phyloP scores from a whole-genome alignment of 1,284 basidiomycete species.

The Tilletia indica region DNA sequence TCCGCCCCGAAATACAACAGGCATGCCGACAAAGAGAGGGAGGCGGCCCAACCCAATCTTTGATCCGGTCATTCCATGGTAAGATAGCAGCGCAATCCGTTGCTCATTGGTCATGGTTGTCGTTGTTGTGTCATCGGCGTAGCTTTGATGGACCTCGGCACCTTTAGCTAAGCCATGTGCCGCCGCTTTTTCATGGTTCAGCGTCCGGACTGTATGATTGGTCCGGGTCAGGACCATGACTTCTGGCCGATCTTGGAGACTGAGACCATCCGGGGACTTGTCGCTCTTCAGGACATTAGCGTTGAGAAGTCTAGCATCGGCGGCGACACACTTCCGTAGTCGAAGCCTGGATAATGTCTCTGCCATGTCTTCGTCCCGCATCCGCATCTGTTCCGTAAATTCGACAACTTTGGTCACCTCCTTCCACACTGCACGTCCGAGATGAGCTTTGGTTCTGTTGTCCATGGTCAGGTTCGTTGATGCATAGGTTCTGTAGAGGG shows the following conservation, averaged over 20 bases:
- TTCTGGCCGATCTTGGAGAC: not conserved
- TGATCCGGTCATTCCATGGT: too few species aligned
- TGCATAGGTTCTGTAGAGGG: not conserved
- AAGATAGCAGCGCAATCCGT: not conserved
- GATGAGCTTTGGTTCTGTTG: not conserved
- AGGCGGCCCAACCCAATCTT: not conserved
- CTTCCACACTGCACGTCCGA: not conserved
- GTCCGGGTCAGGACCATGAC: not conserved
- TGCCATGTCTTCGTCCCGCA: not conserved
- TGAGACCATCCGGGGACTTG: not conserved
- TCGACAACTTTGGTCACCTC: not conserved
- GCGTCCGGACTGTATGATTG: not conserved
- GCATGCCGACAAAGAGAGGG: conserved; percentile 4
- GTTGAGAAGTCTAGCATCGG: too few species aligned
- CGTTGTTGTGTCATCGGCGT: not conserved
- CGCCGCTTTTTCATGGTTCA: not conserved
- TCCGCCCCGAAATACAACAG: not conserved
- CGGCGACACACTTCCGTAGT: not conserved
- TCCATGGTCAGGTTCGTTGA: too few species aligned
- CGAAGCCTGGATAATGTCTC: not conserved
- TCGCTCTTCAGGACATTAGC: too few species aligned
- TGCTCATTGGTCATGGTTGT: not conserved
- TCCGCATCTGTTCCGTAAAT: conserved; percentile 2
- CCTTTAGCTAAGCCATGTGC: too few species aligned
- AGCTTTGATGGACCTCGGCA: not conserved